Evolutionary conservation across 225 moss, liverwort and hornwort genomes (phyloP).

Genomic region (Polytrichum formosum): DNA sequence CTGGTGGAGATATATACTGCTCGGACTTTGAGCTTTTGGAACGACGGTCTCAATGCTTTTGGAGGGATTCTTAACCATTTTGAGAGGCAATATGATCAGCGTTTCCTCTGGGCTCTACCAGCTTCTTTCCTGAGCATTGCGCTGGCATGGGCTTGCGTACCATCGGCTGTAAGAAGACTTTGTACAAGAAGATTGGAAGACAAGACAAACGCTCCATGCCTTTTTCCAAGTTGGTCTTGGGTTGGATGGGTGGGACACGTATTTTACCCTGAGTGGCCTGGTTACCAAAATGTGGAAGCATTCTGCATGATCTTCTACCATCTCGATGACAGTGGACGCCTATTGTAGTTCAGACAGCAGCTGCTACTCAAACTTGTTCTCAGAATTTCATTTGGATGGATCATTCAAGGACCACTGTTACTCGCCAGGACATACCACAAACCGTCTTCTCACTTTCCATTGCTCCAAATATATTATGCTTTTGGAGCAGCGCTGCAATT

Average conservation of each 20-base stretch:
- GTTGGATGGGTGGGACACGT: constrained; percentile 9
- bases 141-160: constrained; percentile 3
- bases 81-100: not conserved
- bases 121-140: not conserved
- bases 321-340: constrained; percentile 9
- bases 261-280: too few relatives aligned
- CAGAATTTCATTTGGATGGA: too few relatives aligned
- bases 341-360: constrained; percentile 6
- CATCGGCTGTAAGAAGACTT: too few relatives aligned
- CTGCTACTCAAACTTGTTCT: too few relatives aligned
- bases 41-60: constrained; percentile 8
- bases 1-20: not conserved
- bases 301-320: constrained; percentile 2
- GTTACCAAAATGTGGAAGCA: too few relatives aligned
- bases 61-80: not conserved
- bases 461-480: constrained; percentile 12
- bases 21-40: not conserved
- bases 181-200: too few relatives aligned
- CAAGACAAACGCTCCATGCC: too few relatives aligned
- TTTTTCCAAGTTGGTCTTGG: constrained; percentile 28
- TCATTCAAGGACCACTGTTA: not conserved
- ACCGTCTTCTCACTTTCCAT: not conserved
- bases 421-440: constrained; percentile 1
- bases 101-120: constrained; percentile 6
- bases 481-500: constrained; percentile 5